Evolutionary conservation across 2,329 filamentous ascomycete genomes (phyloP).

Genomic region (Trematosphaeria pertusa): DNA sequence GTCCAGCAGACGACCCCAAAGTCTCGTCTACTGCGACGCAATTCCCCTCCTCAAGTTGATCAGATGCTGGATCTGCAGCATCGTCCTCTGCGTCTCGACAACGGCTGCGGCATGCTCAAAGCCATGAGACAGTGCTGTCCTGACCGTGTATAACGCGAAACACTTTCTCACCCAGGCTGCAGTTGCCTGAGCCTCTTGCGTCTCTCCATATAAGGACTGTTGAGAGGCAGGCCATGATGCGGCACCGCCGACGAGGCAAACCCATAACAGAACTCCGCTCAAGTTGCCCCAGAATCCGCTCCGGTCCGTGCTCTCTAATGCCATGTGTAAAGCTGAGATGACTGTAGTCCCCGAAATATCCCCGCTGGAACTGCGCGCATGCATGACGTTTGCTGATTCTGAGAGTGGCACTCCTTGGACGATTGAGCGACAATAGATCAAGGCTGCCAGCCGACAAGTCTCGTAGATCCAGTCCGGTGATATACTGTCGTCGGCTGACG

Average conservation of each 20-base stretch:
- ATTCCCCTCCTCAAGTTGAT: conserved; percentile 27
- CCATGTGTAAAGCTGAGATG: conserved; percentile 31
- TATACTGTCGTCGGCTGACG: conserved; percentile 17
- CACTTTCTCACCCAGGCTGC: conserved; percentile 36
- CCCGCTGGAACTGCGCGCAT: conserved; percentile 17
- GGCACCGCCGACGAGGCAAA: conserved; percentile 38
- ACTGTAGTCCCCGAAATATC: conserved; percentile 17
- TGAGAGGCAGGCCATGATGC: conserved; percentile 30
- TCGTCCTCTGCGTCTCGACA: conserved; percentile 32
- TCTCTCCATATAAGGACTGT: conserved; percentile 7
- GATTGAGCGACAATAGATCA: conserved; percentile 42
- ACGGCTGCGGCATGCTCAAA: conserved; percentile 30
- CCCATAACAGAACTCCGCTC: conserved; percentile 40
- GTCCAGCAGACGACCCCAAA: not conserved
- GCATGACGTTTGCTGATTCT: conserved; percentile 27
- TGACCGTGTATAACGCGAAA: conserved; percentile 38
- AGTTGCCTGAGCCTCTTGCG: conserved; percentile 13
- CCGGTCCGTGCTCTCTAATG: conserved; percentile 32
- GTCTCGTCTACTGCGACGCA: conserved; percentile 8
- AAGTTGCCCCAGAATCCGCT: conserved; percentile 32
- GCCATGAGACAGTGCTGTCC: conserved; percentile 21
- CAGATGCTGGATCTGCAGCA: conserved; percentile 31
- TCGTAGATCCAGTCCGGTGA: conserved; percentile 41
- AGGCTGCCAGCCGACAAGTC: conserved; percentile 36
- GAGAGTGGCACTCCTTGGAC: conserved; percentile 32